Percentiles rank a stretch among this genome's conserved stretches.
Evolutionary conservation across 1,139 yeast species (phyloP).

Genomic region (Suhomyces bribrorum): DNA sequence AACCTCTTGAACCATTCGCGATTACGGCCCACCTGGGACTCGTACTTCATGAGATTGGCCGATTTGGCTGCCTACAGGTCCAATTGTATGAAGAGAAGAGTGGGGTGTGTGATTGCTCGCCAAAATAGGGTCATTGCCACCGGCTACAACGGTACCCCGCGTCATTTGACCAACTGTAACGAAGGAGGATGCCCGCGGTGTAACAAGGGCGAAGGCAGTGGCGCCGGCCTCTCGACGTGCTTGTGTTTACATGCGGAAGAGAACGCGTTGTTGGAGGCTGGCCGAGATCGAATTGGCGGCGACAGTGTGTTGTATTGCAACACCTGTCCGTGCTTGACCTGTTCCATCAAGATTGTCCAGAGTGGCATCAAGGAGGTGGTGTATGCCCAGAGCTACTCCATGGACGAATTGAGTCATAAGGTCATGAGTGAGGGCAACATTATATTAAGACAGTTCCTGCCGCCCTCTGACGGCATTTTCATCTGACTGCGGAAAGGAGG

Average conservation of each 20-base stretch:
- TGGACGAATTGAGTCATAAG: slow-evolving; percentile 75
- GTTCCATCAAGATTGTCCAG: slow-evolving; percentile 93
- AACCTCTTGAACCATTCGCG: slow-evolving; percentile 60
- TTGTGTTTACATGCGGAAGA: slow-evolving; percentile 96
- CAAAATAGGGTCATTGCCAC: slow-evolving; percentile 89
- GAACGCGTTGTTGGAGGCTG: slow-evolving; percentile 91
- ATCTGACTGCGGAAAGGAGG: slow-evolving; percentile 19
- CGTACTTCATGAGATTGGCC: slow-evolving; percentile 91
- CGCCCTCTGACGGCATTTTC: slow-evolving; percentile 54
- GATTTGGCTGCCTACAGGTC: slow-evolving; percentile 89
- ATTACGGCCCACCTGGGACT: slow-evolving; percentile 92
- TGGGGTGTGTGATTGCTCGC: slow-evolving; percentile 91
- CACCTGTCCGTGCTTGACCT: slow-evolving; percentile 96
- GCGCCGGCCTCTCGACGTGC: slow-evolving; percentile 70
- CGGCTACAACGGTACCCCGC: slow-evolving; percentile 96
- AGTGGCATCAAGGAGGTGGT: slow-evolving; percentile 92
- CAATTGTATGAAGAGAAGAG: slow-evolving; percentile 95
- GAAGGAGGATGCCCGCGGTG: slow-evolving; percentile 95
- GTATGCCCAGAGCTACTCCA: slow-evolving; percentile 86
- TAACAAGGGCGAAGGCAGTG: slow-evolving; percentile 67
- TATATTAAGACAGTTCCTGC: slow-evolving; percentile 67
- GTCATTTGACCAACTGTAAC: slow-evolving; percentile 83
- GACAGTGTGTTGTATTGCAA: slow-evolving; percentile 76
- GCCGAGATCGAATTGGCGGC: slow-evolving; percentile 70
- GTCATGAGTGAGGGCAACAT: slow-evolving; percentile 79